Conservation (phyloP, 192 early-diverging fungal species). For the Globomyces pollinis-pini region DNA sequence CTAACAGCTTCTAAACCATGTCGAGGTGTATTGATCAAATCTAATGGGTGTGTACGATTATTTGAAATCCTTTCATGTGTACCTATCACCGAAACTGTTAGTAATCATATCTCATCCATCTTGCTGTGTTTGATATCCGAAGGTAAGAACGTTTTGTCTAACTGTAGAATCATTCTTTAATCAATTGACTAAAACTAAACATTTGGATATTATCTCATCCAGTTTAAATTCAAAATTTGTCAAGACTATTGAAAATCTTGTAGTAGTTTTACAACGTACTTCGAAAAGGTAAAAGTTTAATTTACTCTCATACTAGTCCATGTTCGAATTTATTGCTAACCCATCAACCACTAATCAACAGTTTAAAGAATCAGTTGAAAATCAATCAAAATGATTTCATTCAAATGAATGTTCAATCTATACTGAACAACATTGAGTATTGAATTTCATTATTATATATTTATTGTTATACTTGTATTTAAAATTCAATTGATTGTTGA, state of each 20-base stretch:
- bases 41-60: not conserved
- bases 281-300: slow-evolving; percentile 4
- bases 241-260: slow-evolving; percentile 8
- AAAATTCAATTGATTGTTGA: too few relatives aligned
- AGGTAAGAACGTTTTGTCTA: slow-evolving; percentile 1
- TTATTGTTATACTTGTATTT: too few relatives aligned
- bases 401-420: too few relatives aligned
- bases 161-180: not conserved
- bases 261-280: not conserved
- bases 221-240: not conserved
- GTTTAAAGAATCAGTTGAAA: too few relatives aligned
- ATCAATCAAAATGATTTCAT: too few relatives aligned
- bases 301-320: too few relatives aligned
- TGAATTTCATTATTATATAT: too few relatives aligned
- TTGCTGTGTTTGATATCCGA: not conserved
- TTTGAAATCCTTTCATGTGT: not conserved
- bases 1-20: not conserved
- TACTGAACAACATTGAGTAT: too few relatives aligned
- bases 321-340: too few relatives aligned
- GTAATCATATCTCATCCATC: not conserved
- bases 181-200: not conserved
- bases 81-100: not conserved
- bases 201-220: not conserved
- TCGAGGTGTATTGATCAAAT: not conserved
- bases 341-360: too few relatives aligned